Evolutionary conservation across 2,329 filamentous ascomycete genomes (phyloP), one percentile per base, ranked within the genome.

Genomic region (Zasmidium citrigriseum): DNA sequence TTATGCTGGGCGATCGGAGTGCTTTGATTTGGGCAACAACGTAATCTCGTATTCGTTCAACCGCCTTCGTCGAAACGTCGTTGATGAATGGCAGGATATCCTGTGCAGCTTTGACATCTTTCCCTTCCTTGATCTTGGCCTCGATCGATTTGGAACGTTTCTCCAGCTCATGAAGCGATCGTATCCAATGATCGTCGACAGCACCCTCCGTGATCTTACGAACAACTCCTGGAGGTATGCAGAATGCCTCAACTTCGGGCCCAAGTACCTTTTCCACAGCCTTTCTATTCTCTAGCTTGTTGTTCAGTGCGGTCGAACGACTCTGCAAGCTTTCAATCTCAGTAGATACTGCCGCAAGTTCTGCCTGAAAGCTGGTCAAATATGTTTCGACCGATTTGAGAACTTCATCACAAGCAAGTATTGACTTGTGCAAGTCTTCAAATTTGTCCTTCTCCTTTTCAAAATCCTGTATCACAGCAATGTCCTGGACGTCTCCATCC

Each of bases 251-350:
- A 1, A 99, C 90, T 24, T 96, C 84, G 0, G 95, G 92, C 0
- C 89, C 91, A 24, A 99, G 80, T 1, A 91, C 83, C 73, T 90
- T 93, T 76, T 98, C 95, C 3, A 98, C 91, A 16, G 89, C 87
- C 72, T 89, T 93, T 34, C 96, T 85, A 70, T 97, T 97, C 65
- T 96, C 89, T 25, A 99, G 80, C 68, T 92, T 88, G 34, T 90
- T 86, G 67, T 91, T 97, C 59, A 99, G 77, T 7, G 89, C 86
- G 11, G 88, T 84, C 0, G 95, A 99, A 48, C 95, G 86, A 52
- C 89, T 87, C 76, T 99, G 95, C 44, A 99, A 78, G 1, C 88
- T 92, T 76, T 99, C 95, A 52, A 99, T 99, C 72, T 99, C 95
- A 5, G 92, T 89, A 1, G 95, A 97, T 12, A 99, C 95, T 14